Percentiles rank a stretch among this genome's conserved stretches.
phyloP scores from a whole-genome alignment of 1,284 basidiomycete species.

The Irpex lacteus region DNA sequence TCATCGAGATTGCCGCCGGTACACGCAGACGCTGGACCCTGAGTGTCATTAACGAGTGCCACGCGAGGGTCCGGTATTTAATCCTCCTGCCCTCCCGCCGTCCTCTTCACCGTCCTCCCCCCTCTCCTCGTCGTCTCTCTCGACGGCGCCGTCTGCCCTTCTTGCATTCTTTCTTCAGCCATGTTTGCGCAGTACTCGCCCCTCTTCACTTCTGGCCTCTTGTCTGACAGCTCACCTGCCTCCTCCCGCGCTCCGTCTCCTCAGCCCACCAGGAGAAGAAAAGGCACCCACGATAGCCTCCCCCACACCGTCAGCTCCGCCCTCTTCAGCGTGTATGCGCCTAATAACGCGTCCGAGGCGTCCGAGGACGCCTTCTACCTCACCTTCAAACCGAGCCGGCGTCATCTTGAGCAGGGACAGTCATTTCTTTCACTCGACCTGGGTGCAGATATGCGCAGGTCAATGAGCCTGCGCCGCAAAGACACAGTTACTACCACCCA shows the following conservation, averaged over 20 bases:
- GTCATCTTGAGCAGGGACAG: slow-evolving; percentile 29
- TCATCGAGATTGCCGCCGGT: not conserved
- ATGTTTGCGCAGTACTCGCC: slow-evolving; percentile 46
- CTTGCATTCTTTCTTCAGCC: not conserved
- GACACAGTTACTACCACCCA: slow-evolving; percentile 26
- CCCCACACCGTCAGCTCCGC: slow-evolving; percentile 38
- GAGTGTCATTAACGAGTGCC: not conserved
- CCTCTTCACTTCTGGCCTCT: slow-evolving; percentile 61
- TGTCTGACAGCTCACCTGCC: slow-evolving; percentile 28
- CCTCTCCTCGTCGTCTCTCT: slow-evolving; percentile 7
- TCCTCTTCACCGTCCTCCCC: slow-evolving; percentile 1
- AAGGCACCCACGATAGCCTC: slow-evolving; percentile 31
- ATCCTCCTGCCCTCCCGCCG: not conserved
- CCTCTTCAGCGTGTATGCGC: slow-evolving; percentile 24
- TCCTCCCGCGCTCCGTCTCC: slow-evolving; percentile 32
- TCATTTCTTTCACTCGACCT: slow-evolving; percentile 59
- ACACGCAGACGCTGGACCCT: not conserved
- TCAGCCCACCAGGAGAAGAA: slow-evolving; percentile 31
- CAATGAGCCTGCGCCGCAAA: slow-evolving; percentile 42
- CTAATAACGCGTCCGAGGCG: not conserved
- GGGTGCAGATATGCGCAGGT: slow-evolving; percentile 47
- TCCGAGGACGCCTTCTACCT: slow-evolving; percentile 24
- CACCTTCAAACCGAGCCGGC: slow-evolving; percentile 26
- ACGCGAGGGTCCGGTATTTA: not conserved
- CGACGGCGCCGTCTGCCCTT: not conserved